Evolutionary conservation across 2,329 filamentous ascomycete genomes (phyloP).

Genomic region (Hymenoscyphus linearis): DNA sequence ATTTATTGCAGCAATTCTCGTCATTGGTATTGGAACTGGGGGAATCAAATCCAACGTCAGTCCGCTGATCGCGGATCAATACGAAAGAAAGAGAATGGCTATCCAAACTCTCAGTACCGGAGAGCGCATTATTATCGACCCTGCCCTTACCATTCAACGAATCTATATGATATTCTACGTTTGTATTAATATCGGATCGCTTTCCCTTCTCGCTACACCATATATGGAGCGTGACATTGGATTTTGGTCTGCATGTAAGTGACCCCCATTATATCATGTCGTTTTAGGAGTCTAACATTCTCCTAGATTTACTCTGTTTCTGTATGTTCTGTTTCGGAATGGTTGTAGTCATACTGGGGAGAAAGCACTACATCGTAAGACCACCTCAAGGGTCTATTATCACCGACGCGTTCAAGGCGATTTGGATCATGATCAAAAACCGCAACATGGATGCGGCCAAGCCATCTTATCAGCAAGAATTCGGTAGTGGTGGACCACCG

Average conservation of each 20-base stretch:
- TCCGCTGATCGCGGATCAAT: conserved; percentile 57
- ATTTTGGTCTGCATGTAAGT: conserved; percentile 37
- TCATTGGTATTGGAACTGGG: conserved; percentile 42
- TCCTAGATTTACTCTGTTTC: conserved; percentile 35
- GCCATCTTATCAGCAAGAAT: conserved; percentile 55
- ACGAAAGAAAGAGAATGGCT: conserved; percentile 38
- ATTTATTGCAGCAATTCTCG: conserved; percentile 46
- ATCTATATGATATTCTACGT: conserved; percentile 52
- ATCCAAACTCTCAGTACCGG: conserved; percentile 45
- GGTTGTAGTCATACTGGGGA: conserved; percentile 43
- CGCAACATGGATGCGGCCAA: conserved; percentile 52
- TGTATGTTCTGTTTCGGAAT: conserved; percentile 52
- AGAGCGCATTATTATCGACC: conserved; percentile 56
- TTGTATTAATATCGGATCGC: conserved; percentile 61
- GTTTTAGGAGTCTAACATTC: background rate
- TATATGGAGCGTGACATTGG: conserved; percentile 42
- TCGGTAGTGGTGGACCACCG: conserved; percentile 29
- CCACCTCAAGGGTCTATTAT: conserved; percentile 59
- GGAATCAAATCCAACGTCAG: conserved; percentile 64
- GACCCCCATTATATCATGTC: background rate
- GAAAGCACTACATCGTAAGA: conserved; percentile 50
- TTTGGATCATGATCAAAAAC: conserved; percentile 49
- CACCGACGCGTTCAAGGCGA: conserved; percentile 57
- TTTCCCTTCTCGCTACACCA: conserved; percentile 38
- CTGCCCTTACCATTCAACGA: conserved; percentile 50